phyloP scores from a whole-genome alignment of 129 eudicot species.

The Chrysanthemum lavandulifolium region DNA sequence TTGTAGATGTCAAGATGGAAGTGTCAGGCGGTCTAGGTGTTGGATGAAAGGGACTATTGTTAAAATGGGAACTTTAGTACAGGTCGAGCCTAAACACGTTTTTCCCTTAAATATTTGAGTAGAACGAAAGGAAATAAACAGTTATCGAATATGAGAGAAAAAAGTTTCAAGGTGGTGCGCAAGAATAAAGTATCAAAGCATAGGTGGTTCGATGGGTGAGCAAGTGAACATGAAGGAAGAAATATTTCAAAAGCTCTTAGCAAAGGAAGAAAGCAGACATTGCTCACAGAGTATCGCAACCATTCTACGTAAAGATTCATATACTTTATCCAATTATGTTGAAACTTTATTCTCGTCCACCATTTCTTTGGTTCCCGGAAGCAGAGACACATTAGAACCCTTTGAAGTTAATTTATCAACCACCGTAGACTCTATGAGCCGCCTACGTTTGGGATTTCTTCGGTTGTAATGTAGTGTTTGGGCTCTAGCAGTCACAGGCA shows the following conservation, averaged over 20 bases:
- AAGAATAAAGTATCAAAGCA: too few relatives aligned
- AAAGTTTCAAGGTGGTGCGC: too few relatives aligned
- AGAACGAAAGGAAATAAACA: too few relatives aligned
- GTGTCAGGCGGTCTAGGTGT: too few relatives aligned
- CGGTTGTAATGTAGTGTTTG: conserved; percentile 76
- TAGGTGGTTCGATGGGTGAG: too few relatives aligned
- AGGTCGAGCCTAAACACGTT: too few relatives aligned
- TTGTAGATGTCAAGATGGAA: too few relatives aligned
- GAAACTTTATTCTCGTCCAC: conserved; percentile 34
- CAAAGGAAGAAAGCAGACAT: conserved; percentile 76
- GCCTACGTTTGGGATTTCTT: conserved; percentile 78
- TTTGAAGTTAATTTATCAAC: conserved; percentile 36
- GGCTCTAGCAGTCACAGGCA: conserved; percentile 53
- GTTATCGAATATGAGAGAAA: too few relatives aligned
- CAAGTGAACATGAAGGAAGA: conserved; percentile 87
- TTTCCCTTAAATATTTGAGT: too few relatives aligned
- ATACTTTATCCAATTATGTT: conserved; percentile 47
- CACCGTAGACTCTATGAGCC: conserved; percentile 53
- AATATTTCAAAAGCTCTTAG: conserved; percentile 93
- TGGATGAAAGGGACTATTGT: too few relatives aligned
- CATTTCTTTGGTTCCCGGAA: conserved; percentile 38
- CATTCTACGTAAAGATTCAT: conserved; percentile 64
- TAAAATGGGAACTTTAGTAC: too few relatives aligned
- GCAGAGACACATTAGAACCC: conserved; percentile 43
- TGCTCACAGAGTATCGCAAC: conserved; percentile 91